Evolutionary conservation across 331 rosid genomes (phyloP).

Genomic region (Erythrophleum ivorense): DNA sequence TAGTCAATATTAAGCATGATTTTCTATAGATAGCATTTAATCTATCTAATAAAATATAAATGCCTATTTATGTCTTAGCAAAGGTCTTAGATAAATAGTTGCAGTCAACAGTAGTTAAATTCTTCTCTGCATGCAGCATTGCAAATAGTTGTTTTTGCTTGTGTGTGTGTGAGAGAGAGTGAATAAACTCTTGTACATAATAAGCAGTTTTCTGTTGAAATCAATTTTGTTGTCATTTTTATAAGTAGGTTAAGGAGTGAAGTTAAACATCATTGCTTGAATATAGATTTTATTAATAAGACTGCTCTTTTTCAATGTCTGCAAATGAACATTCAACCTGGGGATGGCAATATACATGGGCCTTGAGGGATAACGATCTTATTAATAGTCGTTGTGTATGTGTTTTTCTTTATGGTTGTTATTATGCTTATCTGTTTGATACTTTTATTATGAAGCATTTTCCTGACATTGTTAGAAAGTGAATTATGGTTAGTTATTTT

Average conservation of each 20-base stretch:
- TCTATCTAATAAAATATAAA: conserved; percentile 13
- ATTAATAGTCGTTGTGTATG: conserved; percentile 12
- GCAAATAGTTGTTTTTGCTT: background rate
- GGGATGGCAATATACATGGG: conserved; percentile 19
- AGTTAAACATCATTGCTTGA: conserved; percentile 5
- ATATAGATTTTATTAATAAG: conserved; percentile 17
- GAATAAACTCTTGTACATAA: background rate
- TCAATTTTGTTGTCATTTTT: background rate
- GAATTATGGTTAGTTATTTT: conserved; percentile 5
- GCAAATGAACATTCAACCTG: conserved; percentile 25
- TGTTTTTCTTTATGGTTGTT: conserved; percentile 11
- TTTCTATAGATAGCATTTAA: conserved; percentile 19
- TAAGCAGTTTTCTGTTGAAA: background rate
- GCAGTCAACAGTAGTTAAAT: background rate
- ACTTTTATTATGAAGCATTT: conserved; percentile 12
- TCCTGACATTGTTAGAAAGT: conserved; percentile 15
- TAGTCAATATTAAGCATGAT: conserved; percentile 19
- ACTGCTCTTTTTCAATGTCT: conserved; percentile 10
- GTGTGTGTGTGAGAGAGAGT: no score
- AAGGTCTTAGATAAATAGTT: background rate
- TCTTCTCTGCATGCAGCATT: conserved; percentile 16
- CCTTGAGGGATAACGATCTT: conserved; percentile 10
- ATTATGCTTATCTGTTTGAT: background rate
- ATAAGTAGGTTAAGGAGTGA: conserved; percentile 21
- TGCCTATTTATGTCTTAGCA: conserved; percentile 1